Conservation (phyloP, 2,329 filamentous ascomycete genomes). For the Macrophomina phaseolina region DNA sequence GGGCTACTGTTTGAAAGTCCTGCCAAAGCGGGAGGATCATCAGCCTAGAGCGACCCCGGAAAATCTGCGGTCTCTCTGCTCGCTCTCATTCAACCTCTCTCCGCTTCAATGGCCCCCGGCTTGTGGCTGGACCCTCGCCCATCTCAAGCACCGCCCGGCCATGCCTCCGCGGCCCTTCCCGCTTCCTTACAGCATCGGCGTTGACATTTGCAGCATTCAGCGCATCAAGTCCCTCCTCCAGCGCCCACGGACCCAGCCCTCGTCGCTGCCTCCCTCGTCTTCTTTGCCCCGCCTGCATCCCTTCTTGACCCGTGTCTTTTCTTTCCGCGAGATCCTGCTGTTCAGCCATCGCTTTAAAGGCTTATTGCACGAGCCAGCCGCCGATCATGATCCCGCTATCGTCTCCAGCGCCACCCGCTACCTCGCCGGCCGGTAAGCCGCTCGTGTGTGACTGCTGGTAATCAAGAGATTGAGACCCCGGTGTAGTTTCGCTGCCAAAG, state of each 20-base stretch:
- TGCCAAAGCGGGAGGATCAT: background rate
- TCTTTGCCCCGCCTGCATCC: slow-evolving; percentile 6
- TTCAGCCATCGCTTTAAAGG: slow-evolving; percentile 1
- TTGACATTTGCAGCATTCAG: slow-evolving; percentile 74
- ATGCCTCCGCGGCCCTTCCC: slow-evolving; percentile 64
- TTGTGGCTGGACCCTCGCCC: background rate
- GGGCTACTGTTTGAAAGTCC: background rate
- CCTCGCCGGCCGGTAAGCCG: slow-evolving; percentile 44
- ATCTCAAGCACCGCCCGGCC: background rate
- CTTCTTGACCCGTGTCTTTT: slow-evolving; percentile 8
- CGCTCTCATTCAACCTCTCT: background rate
- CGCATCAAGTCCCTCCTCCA: slow-evolving; percentile 63
- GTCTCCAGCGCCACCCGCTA: slow-evolving; percentile 29
- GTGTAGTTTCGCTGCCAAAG: slow-evolving; percentile 56
- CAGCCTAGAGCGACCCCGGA: background rate
- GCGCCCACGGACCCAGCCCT: background rate
- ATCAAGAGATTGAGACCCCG: background rate
- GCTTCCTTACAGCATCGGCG: slow-evolving; percentile 72
- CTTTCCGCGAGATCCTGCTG: slow-evolving; percentile 20
- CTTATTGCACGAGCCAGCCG: slow-evolving; percentile 1
- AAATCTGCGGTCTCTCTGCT: background rate
- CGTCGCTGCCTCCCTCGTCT: background rate
- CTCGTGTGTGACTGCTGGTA: background rate
- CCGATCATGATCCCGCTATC: background rate
- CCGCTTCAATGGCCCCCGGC: background rate